Base-by-base conservation (phyloP, 2,329 filamentous ascomycete species). In the Curvularia hawaiiensis region DNA sequence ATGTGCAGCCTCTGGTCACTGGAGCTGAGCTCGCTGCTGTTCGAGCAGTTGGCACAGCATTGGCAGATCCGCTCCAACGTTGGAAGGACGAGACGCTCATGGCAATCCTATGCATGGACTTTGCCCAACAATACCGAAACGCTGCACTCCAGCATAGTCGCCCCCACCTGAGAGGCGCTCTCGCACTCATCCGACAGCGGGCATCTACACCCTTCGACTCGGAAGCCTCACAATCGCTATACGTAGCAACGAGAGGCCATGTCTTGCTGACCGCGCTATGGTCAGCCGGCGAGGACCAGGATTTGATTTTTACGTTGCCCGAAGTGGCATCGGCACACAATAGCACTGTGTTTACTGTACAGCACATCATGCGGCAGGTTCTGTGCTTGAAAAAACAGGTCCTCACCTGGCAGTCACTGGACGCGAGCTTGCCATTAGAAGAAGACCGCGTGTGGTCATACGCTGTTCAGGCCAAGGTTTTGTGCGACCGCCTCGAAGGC, bases 191-290 rank as follows among this genome's bases (percentile, higher is more conserved):
- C 39, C 39, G 18, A 41, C 39, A 41, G n/a, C 39, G 39, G n/a
- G 39, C 2, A 41, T 9, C 39, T 41, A 41, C 39, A 41, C 18
- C n/a, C 39, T 41, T 41, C 4, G 39, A 41, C 39, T 41, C 39
- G 18, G 39, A 41, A 41, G 39, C 3, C n/a, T 41, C 39, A 10
- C 39, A 41, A 41, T 41, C 39, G 39, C 39, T 41, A 24, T 41
- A 41, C 39, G 39, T 41, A 24, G 39, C 39, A 41, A 41, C 39
- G n/a, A 41, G 39, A 41, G 39, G 39, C 39, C 39, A 41, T 41
- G 39, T 41, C 39, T 41, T 41, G 39, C 39, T 41, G 18, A 22
- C 22, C 22, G n/a, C 39, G 39, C 39, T 41, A 22, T 41, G 39
- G 39, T 22, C 39, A 41, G 39, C 39, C n/a, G n/a, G 22, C 18